Evolutionary conservation across 768 basidiomycete genomes (phyloP).

Genomic region (Hericium erinaceus): DNA sequence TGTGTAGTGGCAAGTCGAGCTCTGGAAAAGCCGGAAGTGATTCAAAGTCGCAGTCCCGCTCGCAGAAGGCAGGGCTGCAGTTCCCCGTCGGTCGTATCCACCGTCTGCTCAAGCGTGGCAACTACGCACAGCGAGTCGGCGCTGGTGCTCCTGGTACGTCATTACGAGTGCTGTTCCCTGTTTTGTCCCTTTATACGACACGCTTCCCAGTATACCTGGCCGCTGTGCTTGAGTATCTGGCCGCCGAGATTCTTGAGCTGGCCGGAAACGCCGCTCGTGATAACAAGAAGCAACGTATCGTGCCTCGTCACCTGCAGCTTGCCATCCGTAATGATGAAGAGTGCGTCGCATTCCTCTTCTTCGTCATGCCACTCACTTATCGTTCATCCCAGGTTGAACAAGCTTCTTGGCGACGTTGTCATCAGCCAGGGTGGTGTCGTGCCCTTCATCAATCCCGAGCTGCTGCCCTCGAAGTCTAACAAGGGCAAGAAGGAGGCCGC

Average conservation of each 20-base stretch:
- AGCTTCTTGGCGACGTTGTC: conserved; percentile 75
- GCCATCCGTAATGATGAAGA: conserved; percentile 89
- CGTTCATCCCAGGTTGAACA: conserved; percentile 44
- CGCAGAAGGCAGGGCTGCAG: conserved; percentile 52
- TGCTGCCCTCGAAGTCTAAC: conserved; percentile 3
- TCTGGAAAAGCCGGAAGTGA: conserved; percentile 33
- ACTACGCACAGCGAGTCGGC: conserved; percentile 71
- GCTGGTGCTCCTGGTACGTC: conserved; percentile 70
- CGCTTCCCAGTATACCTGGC: conserved; percentile 64
- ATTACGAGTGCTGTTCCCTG: background rate
- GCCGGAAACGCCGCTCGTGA: conserved; percentile 78
- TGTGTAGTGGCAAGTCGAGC: conserved; percentile 29
- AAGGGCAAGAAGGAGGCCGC: conserved; percentile 5
- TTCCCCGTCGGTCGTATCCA: conserved; percentile 84
- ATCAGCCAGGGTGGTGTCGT: conserved; percentile 89
- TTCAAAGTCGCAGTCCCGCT: conserved; percentile 55
- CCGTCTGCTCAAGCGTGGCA: conserved; percentile 63
- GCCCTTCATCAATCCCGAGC: conserved; percentile 48
- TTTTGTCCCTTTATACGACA: background rate
- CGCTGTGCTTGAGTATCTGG: conserved; percentile 84
- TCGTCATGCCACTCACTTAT: background rate
- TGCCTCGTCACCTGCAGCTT: conserved; percentile 84
- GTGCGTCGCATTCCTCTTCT: conserved; percentile 26
- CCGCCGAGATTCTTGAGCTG: conserved; percentile 87
- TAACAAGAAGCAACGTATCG: conserved; percentile 88